These are phyloP conservation scores for Venturia aucupariae DNA, from an alignment of 2,329 filamentous ascomycete genomes.

Conservation along the genomic window DNA sequence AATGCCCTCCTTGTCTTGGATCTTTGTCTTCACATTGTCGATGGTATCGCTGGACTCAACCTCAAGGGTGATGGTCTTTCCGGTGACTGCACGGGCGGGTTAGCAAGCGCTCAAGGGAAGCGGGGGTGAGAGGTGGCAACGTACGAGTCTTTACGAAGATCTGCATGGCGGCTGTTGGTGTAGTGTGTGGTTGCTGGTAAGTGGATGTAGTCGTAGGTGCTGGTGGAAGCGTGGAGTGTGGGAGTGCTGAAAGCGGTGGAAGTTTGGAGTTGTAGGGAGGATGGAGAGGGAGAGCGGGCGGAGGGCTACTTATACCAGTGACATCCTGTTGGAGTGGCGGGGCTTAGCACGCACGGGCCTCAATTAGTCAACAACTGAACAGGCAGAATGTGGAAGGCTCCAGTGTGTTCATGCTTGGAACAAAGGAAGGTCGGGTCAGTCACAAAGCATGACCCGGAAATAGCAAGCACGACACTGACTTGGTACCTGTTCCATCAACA, in stretches of 20 bases:
- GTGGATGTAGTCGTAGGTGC: neutral
- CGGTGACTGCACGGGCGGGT: conserved; percentile 43
- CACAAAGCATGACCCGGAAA: conserved; percentile 7
- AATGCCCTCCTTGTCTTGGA: conserved; percentile 96
- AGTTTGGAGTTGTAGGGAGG: neutral
- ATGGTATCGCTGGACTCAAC: conserved; percentile 74
- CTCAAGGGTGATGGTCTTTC: conserved; percentile 60
- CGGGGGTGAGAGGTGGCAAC: conserved; percentile 35
- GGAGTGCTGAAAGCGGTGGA: neutral
- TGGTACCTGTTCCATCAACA: too few relatives aligned
- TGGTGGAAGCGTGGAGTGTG: neutral
- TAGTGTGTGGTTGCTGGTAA: conserved; percentile 17
- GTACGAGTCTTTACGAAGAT: conserved; percentile 96
- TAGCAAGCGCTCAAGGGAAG: conserved; percentile 23
- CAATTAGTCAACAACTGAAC: neutral
- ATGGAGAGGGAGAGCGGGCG: neutral
- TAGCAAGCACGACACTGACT: too few relatives aligned
- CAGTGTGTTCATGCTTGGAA: neutral
- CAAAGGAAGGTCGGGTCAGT: neutral
- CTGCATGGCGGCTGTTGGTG: conserved; percentile 59
- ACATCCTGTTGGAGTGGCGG: neutral
- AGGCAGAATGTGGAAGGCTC: neutral
- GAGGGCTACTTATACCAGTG: neutral
- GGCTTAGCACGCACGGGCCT: neutral
- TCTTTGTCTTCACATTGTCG: conserved; percentile 95